Base-by-base conservation (phyloP, 2,329 filamentous ascomycete species). In the Stachybotrys echinatus region DNA sequence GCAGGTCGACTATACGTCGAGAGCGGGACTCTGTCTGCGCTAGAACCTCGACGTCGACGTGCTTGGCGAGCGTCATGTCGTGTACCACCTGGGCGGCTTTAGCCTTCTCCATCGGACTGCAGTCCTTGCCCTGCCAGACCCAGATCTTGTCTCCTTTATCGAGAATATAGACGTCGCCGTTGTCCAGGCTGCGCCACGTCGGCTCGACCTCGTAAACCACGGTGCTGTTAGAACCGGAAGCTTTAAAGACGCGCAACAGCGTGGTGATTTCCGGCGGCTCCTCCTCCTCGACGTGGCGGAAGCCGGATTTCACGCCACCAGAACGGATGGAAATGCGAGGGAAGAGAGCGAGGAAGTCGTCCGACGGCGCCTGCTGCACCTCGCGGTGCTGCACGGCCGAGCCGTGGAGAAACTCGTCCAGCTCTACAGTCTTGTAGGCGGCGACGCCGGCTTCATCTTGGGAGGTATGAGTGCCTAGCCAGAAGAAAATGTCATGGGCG, bases 371-470 rank as follows among this genome's bases (percentile, higher is more conserved):
- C 6, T 69, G 64, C 65, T 87, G 83, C 2, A 83, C 68, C 66
- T 88, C 84, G 42, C 84, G 79, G 60, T 87, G 78, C 67, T 87
- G 84, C 3, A 74, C 80, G 1, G 84, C 84, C 1, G 73, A 68
- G 3, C 84, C 83, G 39, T 74, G 69, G 46, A 88, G 64, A 59
- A 84, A 86, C 65, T 87, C 83, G 57, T 87, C 84, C 17, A 88
- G 71, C 65, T 87, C 84, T 21, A 86, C 83, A 0, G 84, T 85
- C 71, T 87, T 88, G 69, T 88, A 85, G 2, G 84, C 84, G 0
- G 84, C 84, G 0, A 79, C 82, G 17, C 84, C 84, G 2, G 83
- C 83, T 67, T 88, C 84, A 55, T 87, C 84, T 67, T 86, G 82
- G 3, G 80, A 77, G 1, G 83, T 87, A 59, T 85, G 78, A 47